Conservation (phyloP, 2,329 filamentous ascomycete genomes). For the Albophoma yamanashiensis region DNA sequence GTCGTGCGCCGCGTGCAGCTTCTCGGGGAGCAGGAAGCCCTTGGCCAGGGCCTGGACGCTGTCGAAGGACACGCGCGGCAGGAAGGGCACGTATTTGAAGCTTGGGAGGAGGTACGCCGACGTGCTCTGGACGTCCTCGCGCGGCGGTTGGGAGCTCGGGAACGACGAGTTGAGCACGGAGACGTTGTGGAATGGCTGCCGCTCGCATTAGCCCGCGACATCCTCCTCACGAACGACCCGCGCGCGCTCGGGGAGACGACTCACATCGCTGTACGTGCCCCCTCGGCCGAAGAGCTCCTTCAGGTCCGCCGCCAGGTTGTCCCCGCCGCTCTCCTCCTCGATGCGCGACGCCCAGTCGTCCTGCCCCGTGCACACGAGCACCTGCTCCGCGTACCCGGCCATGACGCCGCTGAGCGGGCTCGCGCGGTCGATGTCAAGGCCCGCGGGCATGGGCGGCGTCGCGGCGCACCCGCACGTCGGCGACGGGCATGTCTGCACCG, state of each 20-base stretch:
- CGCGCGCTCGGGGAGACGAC: slow-evolving; percentile 12
- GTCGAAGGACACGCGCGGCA: slow-evolving; percentile 52
- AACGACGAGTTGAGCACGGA: slow-evolving; percentile 71
- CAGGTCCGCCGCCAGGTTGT: slow-evolving; percentile 60
- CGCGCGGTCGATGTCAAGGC: slow-evolving; percentile 64
- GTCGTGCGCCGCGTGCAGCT: slow-evolving; percentile 51
- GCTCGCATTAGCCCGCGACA: no score
- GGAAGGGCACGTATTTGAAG: slow-evolving; percentile 68
- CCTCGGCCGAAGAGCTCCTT: slow-evolving; percentile 59
- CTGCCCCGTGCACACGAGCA: slow-evolving; percentile 73
- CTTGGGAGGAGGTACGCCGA: slow-evolving; percentile 72
- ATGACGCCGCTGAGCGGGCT: slow-evolving; percentile 67
- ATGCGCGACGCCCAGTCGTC: slow-evolving; percentile 76
- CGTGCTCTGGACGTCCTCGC: slow-evolving; percentile 35
- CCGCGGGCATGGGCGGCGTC: slow-evolving; percentile 51
- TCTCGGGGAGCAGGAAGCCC: slow-evolving; percentile 54
- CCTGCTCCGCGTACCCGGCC: slow-evolving; percentile 67
- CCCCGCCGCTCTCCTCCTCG: slow-evolving; percentile 63
- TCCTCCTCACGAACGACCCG: no score
- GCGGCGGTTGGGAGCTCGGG: slow-evolving; percentile 38
- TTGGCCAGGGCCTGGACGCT: slow-evolving; percentile 47
- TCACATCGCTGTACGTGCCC: slow-evolving; percentile 56
- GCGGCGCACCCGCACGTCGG: slow-evolving; percentile 68
- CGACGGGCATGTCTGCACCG: slow-evolving; percentile 53
- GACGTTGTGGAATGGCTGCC: slow-evolving; percentile 73